Conservation (phyloP, 148 eudicot species). For the Silene uniflora region DNA sequence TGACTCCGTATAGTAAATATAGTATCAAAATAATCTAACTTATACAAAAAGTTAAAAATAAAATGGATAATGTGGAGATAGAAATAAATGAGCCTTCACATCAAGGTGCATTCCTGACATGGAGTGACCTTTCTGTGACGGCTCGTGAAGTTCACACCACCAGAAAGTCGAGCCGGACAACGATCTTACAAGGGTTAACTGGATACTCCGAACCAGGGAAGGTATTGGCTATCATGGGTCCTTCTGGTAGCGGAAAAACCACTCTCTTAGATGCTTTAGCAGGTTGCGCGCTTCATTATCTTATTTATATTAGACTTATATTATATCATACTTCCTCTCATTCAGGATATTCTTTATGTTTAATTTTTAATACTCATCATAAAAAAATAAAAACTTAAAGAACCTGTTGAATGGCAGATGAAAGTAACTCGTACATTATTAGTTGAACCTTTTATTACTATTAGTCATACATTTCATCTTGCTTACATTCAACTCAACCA, state of each 20-base stretch:
- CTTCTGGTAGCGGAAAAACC: conserved; percentile 51
- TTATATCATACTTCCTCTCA: too few species aligned
- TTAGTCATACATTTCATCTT: too few species aligned
- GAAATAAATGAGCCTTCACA: too few species aligned
- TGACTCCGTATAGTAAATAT: too few species aligned
- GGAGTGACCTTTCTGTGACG: conserved; percentile 17
- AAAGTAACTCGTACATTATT: too few species aligned
- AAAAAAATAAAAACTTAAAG: too few species aligned
- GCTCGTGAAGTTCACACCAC: conserved; percentile 11
- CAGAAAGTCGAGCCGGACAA: not conserved
- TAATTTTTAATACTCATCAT: too few species aligned
- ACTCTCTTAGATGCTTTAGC: conserved; percentile 50
- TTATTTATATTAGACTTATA: too few species aligned
- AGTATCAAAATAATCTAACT: too few species aligned
- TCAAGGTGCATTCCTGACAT: conserved; percentile 16
- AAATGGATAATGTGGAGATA: not conserved
- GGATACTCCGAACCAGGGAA: conserved; percentile 46
- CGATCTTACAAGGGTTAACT: conserved; percentile 34
- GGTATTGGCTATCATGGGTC: conserved; percentile 51
- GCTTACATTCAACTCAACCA: not conserved
- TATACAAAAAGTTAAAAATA: not conserved
- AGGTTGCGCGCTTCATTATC: conserved; percentile 19
- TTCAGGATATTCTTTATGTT: too few species aligned
- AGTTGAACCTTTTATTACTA: too few species aligned
- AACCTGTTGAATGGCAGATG: too few species aligned